Base-by-base conservation (phyloP, 805 yeast genomes). In the Isabelozyma pseudorhagii region DNA sequence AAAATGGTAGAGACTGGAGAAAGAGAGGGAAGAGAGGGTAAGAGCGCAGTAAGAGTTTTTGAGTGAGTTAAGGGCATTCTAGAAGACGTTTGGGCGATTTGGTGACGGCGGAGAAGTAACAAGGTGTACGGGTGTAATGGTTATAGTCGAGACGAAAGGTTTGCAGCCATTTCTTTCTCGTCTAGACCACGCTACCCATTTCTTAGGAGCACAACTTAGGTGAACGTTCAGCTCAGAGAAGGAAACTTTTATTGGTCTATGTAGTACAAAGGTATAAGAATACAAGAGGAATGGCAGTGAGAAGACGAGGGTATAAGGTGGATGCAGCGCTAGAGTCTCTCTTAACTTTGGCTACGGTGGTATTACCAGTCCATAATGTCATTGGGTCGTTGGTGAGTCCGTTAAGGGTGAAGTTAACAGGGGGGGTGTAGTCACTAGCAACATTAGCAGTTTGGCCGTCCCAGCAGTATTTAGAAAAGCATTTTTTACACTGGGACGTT, bases 381-480 rank as follows among this genome's bases (percentile, higher is more conserved):
- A 42, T 42, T 5, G 34, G 25, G 10, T 42, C 64, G 47, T 70
- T 64, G 29, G 73, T 69, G 44, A 66, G 55, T 2, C 71, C 71
- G 36, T 45, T 50, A 31, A 52, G 50, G 8, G 72, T 66, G 50
- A 67, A 69, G 45, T 70, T 66, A 4, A 60, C 61, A 10, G 65
- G 63, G 0, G 61, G 56, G 27, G 46, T 45, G 47, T 60, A 62
- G 4, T 51, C 29, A 1, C 47, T 48, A 8, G 51, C 53, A 11
- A 50, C 45, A 5, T 49, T 50, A 14, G 48, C 49, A 34, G 49
- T 38, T 5, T 55, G 51, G 9, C 76, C 76, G 46, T 72, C 72
- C 77, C 77, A 73, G 50, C 77, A 71, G 57, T 72, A 72, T 11
- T 56, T 57, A 13, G 56, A 34, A 54, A 72, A 71, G 43, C 77